Conservation (phyloP, 2,329 filamentous ascomycete species). For the Fusarium sp. region DNA sequence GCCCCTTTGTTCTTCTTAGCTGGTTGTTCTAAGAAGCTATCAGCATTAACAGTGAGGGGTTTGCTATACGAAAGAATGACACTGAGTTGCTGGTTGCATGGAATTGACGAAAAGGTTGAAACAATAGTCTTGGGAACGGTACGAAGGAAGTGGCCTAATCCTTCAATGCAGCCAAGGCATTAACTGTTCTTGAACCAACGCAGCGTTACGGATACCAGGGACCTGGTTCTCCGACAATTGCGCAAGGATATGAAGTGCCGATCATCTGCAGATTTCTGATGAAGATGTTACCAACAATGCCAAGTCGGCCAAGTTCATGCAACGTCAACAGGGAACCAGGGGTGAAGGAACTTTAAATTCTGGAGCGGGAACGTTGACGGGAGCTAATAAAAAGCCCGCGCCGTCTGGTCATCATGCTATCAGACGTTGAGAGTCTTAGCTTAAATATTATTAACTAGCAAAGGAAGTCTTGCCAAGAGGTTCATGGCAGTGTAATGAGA, state of each 20-base stretch:
- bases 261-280: neutral
- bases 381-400: neutral
- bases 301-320: neutral
- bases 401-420: neutral
- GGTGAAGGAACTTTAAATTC: neutral
- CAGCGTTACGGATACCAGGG: neutral
- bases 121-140: too few relatives aligned
- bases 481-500: too few relatives aligned
- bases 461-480: neutral
- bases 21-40: neutral
- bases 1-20: neutral
- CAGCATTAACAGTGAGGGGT: neutral
- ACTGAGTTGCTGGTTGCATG: neutral
- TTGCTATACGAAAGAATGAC: accelerated
- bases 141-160: neutral
- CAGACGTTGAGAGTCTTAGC: neutral
- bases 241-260: neutral
- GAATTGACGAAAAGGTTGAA: neutral
- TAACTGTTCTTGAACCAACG: neutral
- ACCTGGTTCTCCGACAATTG: neutral
- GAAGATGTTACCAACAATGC: neutral
- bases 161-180: neutral
- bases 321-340: neutral
- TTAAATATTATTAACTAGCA: neutral
- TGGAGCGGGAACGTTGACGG: neutral